Base-by-base conservation (phyloP, 306 rosid genomes). In the Sindora glabra region DNA sequence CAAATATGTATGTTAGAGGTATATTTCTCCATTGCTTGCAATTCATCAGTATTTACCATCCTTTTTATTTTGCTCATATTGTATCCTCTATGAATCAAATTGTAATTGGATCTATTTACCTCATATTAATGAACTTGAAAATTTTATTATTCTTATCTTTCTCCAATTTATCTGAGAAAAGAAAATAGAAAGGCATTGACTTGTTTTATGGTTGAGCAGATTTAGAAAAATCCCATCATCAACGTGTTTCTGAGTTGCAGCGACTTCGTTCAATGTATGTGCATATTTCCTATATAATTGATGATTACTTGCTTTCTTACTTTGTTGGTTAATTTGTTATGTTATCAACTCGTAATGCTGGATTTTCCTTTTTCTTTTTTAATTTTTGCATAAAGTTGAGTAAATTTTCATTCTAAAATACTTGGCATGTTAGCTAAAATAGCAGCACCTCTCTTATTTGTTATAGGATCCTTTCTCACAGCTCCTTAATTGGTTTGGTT, bases 161-260 rank as follows among this genome's bases (percentile, higher is more conserved):
- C 36, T 42, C 13, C 19, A 27, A 26, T 39, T 10, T 25, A 49
- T 27, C 27, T 39, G 32, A 1, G 45, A 4, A 39, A 16, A 27
- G 15, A 12, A 34, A 14, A 19, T 7, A 30, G n/a, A 13, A 22
- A 34, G n/a, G 23, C 23, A 10, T 42, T 65, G 17, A 47, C 34
- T 44, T 55, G 48, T 56, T 68, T 65, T 38, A 33, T 69, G 57
- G 59, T 76, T 77, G 65, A 64, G 75, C 95, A 81, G 99, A 92
- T 83, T 67, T 84, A 63, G 96, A 92, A 81, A 92, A 84, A 62
- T 89, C 99, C 22, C 99, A 92, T 51, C 95, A 89, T 80, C 99
- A 89, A 67, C 99, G 96, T 46, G 95, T 92, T 22, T 81, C 88
- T 29, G 96, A 89, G 68, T 75, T 92, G 85, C 96, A 86, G 65